phyloP scores from a whole-genome alignment of 176 grass and related monocot genomes.

The Bothriochloa decipiens region DNA sequence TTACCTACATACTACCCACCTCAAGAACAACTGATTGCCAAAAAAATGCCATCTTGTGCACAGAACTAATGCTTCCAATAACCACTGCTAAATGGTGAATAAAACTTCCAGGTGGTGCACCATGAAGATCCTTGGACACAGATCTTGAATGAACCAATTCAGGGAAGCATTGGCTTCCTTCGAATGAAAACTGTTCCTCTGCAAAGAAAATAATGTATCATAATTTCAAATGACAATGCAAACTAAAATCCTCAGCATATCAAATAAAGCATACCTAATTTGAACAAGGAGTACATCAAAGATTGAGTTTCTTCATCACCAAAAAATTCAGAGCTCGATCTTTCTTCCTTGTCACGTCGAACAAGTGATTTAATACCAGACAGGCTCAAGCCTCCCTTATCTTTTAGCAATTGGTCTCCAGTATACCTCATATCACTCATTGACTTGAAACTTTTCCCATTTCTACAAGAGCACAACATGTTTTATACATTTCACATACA shows the following conservation, averaged over 20 bases:
- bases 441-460: constrained; percentile 70
- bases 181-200: constrained; percentile 56
- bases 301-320: constrained; percentile 80
- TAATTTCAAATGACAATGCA: constrained; percentile 34
- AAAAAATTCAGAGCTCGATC: constrained; percentile 52
- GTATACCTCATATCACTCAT: constrained; percentile 67
- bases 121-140: constrained; percentile 68
- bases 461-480: constrained; percentile 41
- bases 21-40: constrained; percentile 72
- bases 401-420: constrained; percentile 69
- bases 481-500: not conserved
- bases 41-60: constrained; percentile 87
- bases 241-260: not conserved
- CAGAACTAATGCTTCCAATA: constrained; percentile 76
- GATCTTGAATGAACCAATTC: constrained; percentile 46
- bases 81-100: constrained; percentile 68
- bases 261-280: constrained; percentile 57
- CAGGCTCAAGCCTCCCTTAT: constrained; percentile 82
- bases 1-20: constrained; percentile 52
- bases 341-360: constrained; percentile 85
- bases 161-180: constrained; percentile 38
- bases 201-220: constrained; percentile 51
- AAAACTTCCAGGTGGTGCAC: constrained; percentile 91
- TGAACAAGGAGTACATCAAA: constrained; percentile 69
- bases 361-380: constrained; percentile 94